Evolutionary conservation across 169 alveolate genomes (phyloP), one percentile per base, ranked within the genome.

Genomic region (Perkinsus olseni): DNA sequence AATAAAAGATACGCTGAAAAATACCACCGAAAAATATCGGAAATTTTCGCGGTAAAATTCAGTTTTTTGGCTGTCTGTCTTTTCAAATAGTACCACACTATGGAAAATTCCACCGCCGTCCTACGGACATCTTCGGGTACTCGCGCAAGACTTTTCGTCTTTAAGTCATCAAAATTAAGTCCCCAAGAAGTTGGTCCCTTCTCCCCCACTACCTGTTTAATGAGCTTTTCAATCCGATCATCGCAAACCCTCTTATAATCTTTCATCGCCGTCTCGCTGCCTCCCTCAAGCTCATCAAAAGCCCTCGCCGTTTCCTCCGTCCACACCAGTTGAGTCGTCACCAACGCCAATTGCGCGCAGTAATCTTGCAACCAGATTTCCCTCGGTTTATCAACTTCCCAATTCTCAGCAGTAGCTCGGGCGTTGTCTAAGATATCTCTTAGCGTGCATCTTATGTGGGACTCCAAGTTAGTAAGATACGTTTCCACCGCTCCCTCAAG

Each of bases 241-340:
- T 96, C 98, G 92, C 97, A 95, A 45, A 96, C 95, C 74, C 96
- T 96, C 93, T 96, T 97, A 96, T 98, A 98, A 92, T 98, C 99
- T 95, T 98, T 97, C 98, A 98, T 98, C n/a, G 99, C 99, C 39
- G 98, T 96, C 95, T 98, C 99, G 93, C 98, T 97, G 38, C 99
- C 99, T 28, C 98, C 98, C 94, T 98, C 99, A 38, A 98, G 96
- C 92, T 98, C 99, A 95, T 98, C 99, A 93, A 98, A 97, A 91
- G 99, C 98, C 92, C 98, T 96, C 45, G 97, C 95, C 36, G 97
- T 98, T 95, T 98, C 99, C 95, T 98, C 99, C 39, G 99, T 98
- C 99, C 99, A 98, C 94, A 97, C 97, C 93, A 98, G 97, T 94
- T 98, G 98, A 45, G 99, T 98, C 38, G 98, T 97, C 92, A 98